Percentiles rank a stretch among this genome's conserved stretches.
phyloP scores from a whole-genome alignment of 805 yeast species.

The Candida peoriensis region DNA sequence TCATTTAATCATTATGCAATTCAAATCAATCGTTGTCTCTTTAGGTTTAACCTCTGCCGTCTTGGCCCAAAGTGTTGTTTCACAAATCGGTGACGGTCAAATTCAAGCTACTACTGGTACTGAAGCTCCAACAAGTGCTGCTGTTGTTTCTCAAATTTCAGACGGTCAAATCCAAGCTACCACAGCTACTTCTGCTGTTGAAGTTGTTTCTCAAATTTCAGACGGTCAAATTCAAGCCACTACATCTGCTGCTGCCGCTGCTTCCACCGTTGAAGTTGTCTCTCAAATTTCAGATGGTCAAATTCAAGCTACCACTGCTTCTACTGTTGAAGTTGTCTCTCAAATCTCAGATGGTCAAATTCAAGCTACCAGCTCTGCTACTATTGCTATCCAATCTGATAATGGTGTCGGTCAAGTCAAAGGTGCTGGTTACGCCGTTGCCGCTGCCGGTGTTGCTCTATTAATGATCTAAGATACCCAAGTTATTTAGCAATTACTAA shows the following conservation, averaged over 20 bases:
- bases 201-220: slow-evolving; percentile 23
- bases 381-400: slow-evolving; percentile 27
- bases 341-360: slow-evolving; percentile 18
- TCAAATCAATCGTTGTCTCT: slow-evolving; percentile 11
- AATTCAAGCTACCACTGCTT: slow-evolving; percentile 26
- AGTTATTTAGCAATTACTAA: no score
- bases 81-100: slow-evolving; percentile 49
- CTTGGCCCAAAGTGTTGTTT: slow-evolving; percentile 28
- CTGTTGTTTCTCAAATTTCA: slow-evolving; percentile 31
- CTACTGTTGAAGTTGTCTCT: slow-evolving; percentile 26
- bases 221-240: slow-evolving; percentile 30
- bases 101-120: slow-evolving; percentile 14
- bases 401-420: slow-evolving; percentile 18
- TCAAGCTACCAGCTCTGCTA: slow-evolving; percentile 12
- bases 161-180: slow-evolving; percentile 39
- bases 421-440: slow-evolving; percentile 21
- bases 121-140: slow-evolving; percentile 9
- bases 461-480: slow-evolving; percentile 17
- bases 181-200: slow-evolving; percentile 12
- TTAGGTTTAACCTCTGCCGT: slow-evolving; percentile 17
- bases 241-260: slow-evolving; percentile 28
- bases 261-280: slow-evolving; percentile 41
- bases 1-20: slow-evolving; percentile 15
- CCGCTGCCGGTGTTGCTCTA: slow-evolving; percentile 18
- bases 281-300: slow-evolving; percentile 25